phyloP scores from a whole-genome alignment of 1,139 yeast genomes.

The Oligophagozyma castellii region DNA sequence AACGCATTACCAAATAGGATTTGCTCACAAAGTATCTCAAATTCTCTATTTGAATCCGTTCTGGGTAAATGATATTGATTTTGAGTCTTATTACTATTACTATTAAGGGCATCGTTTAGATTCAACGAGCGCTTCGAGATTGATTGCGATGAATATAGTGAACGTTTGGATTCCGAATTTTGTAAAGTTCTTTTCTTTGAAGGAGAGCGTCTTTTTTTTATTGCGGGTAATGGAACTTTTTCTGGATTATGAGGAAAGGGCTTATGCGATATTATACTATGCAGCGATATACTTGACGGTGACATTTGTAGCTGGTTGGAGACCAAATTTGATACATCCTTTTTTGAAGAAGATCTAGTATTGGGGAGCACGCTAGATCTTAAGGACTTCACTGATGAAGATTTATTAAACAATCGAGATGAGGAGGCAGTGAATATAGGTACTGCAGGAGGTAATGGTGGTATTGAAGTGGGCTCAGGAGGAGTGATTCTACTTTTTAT shows the following conservation, averaged over 20 bases:
- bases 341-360: slow-evolving; percentile 4
- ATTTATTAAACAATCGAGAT: slow-evolving; percentile 16
- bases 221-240: slow-evolving; percentile 7
- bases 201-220: slow-evolving; percentile 7
- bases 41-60: slow-evolving; percentile 15
- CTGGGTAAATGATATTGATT: slow-evolving; percentile 13
- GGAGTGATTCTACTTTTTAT: slow-evolving; percentile 6
- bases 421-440: slow-evolving; percentile 18
- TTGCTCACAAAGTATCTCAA: slow-evolving; percentile 20
- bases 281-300: slow-evolving; percentile 2
- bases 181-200: slow-evolving; percentile 15
- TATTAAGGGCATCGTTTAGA: slow-evolving; percentile 17
- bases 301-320: slow-evolving; percentile 2
- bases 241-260: slow-evolving; percentile 1
- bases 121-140: slow-evolving; percentile 25
- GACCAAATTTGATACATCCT: not conserved
- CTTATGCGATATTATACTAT: slow-evolving; percentile 1
- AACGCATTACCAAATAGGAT: slow-evolving; percentile 19
- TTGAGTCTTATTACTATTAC: slow-evolving; percentile 5
- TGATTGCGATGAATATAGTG: slow-evolving; percentile 22
- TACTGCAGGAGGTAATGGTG: slow-evolving; percentile 9
- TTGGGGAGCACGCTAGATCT: not conserved
- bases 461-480: slow-evolving; percentile 8
- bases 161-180: slow-evolving; percentile 22
- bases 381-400: slow-evolving; percentile 1